Conservation (phyloP, 2,329 filamentous ascomycete genomes). For the Fusarium oligoseptatum region DNA sequence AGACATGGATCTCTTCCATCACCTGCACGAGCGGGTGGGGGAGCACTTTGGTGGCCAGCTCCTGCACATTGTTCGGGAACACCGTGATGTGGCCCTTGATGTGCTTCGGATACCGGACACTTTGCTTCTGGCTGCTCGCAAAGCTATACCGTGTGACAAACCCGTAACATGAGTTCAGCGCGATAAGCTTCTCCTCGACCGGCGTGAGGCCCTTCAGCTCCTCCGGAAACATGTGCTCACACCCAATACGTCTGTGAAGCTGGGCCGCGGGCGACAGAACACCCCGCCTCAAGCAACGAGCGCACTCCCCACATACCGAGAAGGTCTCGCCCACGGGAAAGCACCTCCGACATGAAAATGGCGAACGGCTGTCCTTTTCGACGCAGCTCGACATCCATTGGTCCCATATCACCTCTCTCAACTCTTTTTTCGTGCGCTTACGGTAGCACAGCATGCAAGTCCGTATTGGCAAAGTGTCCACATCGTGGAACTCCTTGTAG, state of each 20-base stretch:
- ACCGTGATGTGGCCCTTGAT: neutral
- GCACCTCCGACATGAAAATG: neutral
- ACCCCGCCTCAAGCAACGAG: neutral
- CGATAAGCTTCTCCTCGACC: neutral
- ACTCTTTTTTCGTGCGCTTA: neutral
- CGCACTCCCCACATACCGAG: neutral
- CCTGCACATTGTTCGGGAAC: neutral
- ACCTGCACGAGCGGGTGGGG: neutral
- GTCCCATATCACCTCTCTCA: neutral
- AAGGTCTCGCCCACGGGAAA: neutral
- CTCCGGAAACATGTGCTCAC: no score
- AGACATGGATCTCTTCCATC: constrained; percentile 8
- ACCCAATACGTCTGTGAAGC: neutral
- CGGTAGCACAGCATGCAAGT: neutral
- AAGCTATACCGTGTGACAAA: neutral
- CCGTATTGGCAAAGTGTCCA: neutral
- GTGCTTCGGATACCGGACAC: neutral
- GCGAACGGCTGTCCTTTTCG: neutral
- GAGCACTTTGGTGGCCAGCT: neutral
- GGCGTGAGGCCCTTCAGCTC: neutral
- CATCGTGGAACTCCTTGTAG: neutral
- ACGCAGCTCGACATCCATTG: neutral
- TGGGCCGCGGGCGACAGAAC: neutral
- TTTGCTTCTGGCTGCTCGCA: neutral
- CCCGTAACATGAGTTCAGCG: neutral